These are phyloP conservation scores for Sclerotinia minor DNA, from an alignment of 2,329 filamentous ascomycete species.

Conservation along the genomic window DNA sequence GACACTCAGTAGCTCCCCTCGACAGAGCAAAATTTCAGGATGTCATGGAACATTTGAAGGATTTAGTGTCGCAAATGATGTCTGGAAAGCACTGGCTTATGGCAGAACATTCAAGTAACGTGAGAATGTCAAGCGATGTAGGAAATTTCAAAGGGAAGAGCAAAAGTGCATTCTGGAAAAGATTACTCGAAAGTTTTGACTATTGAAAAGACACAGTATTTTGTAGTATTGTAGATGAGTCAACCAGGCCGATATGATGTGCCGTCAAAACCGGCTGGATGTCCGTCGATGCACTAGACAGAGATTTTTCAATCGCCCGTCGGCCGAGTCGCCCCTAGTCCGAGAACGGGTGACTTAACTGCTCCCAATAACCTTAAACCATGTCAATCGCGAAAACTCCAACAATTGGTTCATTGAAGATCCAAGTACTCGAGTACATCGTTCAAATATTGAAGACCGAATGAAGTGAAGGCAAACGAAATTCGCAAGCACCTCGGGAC, in stretches of 20 bases:
- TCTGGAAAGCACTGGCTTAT: slow-evolving; percentile 2
- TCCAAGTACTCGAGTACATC: too few relatives aligned
- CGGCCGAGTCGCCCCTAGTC: background rate
- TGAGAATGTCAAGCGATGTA: background rate
- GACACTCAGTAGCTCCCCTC: background rate
- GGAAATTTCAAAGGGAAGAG: background rate
- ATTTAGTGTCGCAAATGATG: background rate
- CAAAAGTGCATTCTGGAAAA: background rate
- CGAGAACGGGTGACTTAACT: background rate
- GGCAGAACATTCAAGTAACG: background rate
- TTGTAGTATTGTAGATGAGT: background rate
- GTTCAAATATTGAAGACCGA: background rate
- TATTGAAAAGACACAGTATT: background rate
- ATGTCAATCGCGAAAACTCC: background rate
- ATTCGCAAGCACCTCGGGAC: background rate
- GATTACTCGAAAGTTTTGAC: background rate
- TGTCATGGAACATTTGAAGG: background rate
- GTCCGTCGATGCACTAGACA: background rate
- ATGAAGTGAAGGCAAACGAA: slow-evolving; percentile 1
- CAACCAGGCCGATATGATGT: background rate
- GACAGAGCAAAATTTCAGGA: too few relatives aligned
- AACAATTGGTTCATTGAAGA: background rate
- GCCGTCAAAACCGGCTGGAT: background rate
- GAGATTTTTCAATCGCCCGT: background rate
- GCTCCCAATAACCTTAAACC: background rate